These are phyloP conservation scores for Epichloe coenophiala DNA, from an alignment of 2,329 filamentous ascomycete species.

Conservation along the genomic window DNA sequence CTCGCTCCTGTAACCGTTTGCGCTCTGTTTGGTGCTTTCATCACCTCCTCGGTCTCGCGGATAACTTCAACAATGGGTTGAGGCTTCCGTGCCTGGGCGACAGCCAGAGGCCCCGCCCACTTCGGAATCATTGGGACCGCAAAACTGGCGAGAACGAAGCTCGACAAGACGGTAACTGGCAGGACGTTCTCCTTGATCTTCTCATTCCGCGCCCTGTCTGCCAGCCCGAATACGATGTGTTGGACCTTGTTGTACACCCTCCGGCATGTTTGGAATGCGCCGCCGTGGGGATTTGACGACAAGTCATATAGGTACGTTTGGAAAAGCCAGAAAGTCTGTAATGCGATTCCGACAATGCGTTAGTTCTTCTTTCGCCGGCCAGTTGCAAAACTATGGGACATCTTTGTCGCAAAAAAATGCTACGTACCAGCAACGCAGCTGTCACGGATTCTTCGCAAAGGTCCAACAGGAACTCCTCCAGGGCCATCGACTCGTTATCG, in stretches of 20 bases:
- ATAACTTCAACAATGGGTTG: conserved; percentile 26
- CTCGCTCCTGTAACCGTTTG: conserved; percentile 48
- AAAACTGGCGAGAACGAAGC: conserved; percentile 64
- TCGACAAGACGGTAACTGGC: conserved; percentile 68
- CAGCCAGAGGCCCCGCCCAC: conserved; percentile 67
- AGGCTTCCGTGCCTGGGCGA: conserved; percentile 69
- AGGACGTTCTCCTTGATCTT: conserved; percentile 72
- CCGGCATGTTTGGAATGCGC: conserved; percentile 69
- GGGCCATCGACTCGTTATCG: conserved; percentile 81
- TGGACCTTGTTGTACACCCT: conserved; percentile 82
- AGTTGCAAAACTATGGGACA: not conserved
- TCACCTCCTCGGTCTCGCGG: conserved; percentile 22
- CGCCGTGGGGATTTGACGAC: conserved; percentile 58
- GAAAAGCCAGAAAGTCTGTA: conserved; percentile 78
- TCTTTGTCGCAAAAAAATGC: not conserved
- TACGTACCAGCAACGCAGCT: conserved; percentile 62
- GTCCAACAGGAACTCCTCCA: conserved; percentile 79
- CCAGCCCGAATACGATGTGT: conserved; percentile 70
- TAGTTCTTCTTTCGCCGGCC: conserved; percentile 6
- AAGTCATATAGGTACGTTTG: conserved; percentile 80
- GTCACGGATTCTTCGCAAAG: conserved; percentile 80
- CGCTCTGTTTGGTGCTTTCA: conserved; percentile 45
- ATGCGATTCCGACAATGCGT: conserved; percentile 6
- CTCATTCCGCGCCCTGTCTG: conserved; percentile 54
- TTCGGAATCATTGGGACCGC: conserved; percentile 62